Conservation (phyloP, 2,329 filamentous ascomycete species). For the Reticulascus tulasneorum region DNA sequence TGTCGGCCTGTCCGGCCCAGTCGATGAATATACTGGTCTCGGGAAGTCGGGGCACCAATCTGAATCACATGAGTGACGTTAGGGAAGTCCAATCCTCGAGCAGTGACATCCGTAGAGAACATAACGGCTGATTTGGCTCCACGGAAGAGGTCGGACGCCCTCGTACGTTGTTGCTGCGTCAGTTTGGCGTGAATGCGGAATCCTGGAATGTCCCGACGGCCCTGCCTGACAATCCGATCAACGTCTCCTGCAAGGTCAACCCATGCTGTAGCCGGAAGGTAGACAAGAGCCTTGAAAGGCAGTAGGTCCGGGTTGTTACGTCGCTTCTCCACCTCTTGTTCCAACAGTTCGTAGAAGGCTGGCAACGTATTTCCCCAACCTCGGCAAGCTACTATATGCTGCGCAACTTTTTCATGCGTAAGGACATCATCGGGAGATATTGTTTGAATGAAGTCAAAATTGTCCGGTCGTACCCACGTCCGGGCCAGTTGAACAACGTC, state of each 20-base stretch:
- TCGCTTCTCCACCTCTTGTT: conserved; percentile 50
- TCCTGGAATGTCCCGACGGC: conserved; percentile 33
- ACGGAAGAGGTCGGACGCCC: conserved; percentile 69
- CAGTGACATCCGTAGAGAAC: conserved; percentile 76
- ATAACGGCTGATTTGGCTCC: conserved; percentile 57
- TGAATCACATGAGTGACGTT: conserved; percentile 78
- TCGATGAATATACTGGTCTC: conserved; percentile 73
- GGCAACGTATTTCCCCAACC: conserved; percentile 76
- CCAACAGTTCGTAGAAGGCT: conserved; percentile 69
- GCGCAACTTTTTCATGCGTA: conserved; percentile 81
- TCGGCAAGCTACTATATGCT: conserved; percentile 64
- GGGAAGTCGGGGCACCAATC: conserved; percentile 58
- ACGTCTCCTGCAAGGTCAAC: conserved; percentile 62
- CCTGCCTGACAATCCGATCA: conserved; percentile 18
- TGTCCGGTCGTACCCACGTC: conserved; percentile 67
- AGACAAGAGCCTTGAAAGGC: conserved; percentile 95
- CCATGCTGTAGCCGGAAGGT: conserved; percentile 75
- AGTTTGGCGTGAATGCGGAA: conserved; percentile 74
- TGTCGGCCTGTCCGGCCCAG: conserved; percentile 74
- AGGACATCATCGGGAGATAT: conserved; percentile 75
- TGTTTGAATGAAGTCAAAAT: conserved; percentile 90
- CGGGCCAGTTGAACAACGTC: conserved; percentile 79
- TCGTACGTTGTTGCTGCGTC: conserved; percentile 64
- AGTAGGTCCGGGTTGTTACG: conserved; percentile 31
- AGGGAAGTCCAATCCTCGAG: conserved; percentile 80